Conservation (phyloP, 2,329 filamentous ascomycete species). For the Emergomyces africanus region DNA sequence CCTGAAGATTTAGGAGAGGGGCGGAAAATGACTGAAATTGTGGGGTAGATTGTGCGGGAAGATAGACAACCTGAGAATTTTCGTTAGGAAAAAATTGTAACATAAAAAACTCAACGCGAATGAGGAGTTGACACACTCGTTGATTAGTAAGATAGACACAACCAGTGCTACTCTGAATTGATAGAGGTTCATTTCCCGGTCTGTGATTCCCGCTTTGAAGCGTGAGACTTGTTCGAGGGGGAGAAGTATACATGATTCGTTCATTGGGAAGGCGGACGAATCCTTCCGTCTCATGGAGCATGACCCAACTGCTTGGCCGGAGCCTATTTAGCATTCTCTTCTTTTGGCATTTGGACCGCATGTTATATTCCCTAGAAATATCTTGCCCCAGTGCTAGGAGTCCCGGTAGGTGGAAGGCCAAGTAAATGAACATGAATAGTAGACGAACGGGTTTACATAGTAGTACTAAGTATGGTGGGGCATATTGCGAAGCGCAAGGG, state of each 20-base stretch:
- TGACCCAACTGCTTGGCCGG: constrained; percentile 60
- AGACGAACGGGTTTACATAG: background rate
- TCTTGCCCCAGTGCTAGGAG: background rate
- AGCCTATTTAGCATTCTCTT: constrained; percentile 11
- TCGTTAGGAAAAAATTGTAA: background rate
- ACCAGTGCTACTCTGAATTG: constrained; percentile 61
- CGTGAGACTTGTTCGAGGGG: constrained; percentile 63
- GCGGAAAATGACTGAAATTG: constrained; percentile 77
- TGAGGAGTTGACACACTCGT: constrained; percentile 44
- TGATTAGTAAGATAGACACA: constrained; percentile 73
- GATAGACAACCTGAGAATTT: constrained; percentile 60
- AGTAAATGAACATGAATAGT: background rate
- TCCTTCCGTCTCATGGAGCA: constrained; percentile 60
- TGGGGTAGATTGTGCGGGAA: constrained; percentile 56
- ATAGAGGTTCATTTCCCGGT: constrained; percentile 50
- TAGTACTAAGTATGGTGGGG: background rate
- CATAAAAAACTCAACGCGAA: constrained; percentile 14
- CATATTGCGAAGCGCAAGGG: background rate
- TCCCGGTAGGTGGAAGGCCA: background rate
- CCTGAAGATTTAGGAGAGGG: constrained; percentile 75
- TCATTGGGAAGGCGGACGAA: constrained; percentile 81
- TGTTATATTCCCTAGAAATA: background rate
- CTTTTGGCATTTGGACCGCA: constrained; percentile 5
- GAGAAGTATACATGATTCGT: constrained; percentile 66
- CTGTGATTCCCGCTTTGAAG: constrained; percentile 58